These are phyloP conservation scores for Trichoderma brevicompactum DNA, from an alignment of 2,329 filamentous ascomycete species.

Conservation along the genomic window DNA sequence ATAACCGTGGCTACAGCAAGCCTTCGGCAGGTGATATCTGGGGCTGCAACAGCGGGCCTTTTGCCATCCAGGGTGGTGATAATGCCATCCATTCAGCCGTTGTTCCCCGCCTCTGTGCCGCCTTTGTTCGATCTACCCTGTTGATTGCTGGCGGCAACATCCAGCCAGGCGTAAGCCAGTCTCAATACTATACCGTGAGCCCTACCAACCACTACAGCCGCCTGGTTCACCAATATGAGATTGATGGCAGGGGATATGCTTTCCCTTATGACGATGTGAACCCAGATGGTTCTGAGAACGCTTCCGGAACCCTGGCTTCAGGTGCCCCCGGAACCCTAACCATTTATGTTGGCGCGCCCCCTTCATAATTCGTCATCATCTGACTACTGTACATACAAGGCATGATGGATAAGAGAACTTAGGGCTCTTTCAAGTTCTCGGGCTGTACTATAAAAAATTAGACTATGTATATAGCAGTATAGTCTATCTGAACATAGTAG, in stretches of 20 bases:
- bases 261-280: conserved; percentile 73
- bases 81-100: conserved; percentile 49
- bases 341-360: conserved; percentile 37
- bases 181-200: conserved; percentile 50
- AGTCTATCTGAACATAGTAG: background rate
- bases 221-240: conserved; percentile 63
- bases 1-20: conserved; percentile 50
- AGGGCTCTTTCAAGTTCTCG: background rate
- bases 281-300: conserved; percentile 58
- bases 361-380: background rate
- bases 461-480: conserved; percentile 1
- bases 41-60: conserved; percentile 56
- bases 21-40: conserved; percentile 53
- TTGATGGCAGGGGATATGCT: conserved; percentile 64
- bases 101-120: conserved; percentile 55
- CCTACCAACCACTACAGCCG: conserved; percentile 63
- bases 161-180: conserved; percentile 47
- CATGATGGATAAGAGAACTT: too few relatives aligned
- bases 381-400: background rate
- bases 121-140: conserved; percentile 52
- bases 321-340: conserved; percentile 36
- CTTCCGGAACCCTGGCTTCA: conserved; percentile 45
- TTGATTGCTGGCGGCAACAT: conserved; percentile 51
- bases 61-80: conserved; percentile 44
- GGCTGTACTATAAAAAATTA: background rate